Percentiles rank a stretch among this genome's conserved stretches.
phyloP scores from a whole-genome alignment of 2,329 filamentous ascomycete genomes.

The Penicillium sp. region DNA sequence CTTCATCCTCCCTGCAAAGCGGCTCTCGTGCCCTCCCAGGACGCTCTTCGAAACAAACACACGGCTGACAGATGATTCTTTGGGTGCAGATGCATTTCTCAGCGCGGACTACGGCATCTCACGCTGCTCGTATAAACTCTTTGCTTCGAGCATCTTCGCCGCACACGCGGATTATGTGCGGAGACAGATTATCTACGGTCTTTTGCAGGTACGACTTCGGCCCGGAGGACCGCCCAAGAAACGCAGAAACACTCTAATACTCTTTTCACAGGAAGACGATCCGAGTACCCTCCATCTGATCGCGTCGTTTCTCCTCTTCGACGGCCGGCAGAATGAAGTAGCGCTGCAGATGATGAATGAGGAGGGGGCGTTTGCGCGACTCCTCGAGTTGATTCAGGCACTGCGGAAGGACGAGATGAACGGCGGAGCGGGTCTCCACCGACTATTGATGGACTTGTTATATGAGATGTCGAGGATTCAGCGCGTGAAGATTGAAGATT shows the following conservation, averaged over 20 bases:
- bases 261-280: slow-evolving; percentile 64
- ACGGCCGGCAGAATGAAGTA: slow-evolving; percentile 71
- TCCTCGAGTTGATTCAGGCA: slow-evolving; percentile 74
- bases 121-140: slow-evolving; percentile 71
- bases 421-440: slow-evolving; percentile 61
- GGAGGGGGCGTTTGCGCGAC: slow-evolving; percentile 75
- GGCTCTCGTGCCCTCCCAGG: not conserved
- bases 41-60: not conserved
- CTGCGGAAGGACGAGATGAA: slow-evolving; percentile 52
- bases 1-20: not conserved
- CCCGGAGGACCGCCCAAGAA: not conserved
- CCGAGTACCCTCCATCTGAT: slow-evolving; percentile 73
- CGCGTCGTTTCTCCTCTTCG: slow-evolving; percentile 76
- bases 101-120: slow-evolving; percentile 73
- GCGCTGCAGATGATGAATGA: slow-evolving; percentile 83
- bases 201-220: slow-evolving; percentile 59
- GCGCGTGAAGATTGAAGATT: slow-evolving; percentile 68
- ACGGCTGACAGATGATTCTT: not conserved
- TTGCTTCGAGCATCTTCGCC: slow-evolving; percentile 69
- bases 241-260: not conserved
- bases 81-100: slow-evolving; percentile 59
- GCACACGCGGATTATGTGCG: slow-evolving; percentile 80
- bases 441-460: slow-evolving; percentile 76
- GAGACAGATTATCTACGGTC: slow-evolving; percentile 84
- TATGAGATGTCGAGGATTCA: slow-evolving; percentile 98